Evolutionary conservation across 352 stramenopile genomes (phyloP).

Genomic region (Globisporangium heterothallicum): DNA sequence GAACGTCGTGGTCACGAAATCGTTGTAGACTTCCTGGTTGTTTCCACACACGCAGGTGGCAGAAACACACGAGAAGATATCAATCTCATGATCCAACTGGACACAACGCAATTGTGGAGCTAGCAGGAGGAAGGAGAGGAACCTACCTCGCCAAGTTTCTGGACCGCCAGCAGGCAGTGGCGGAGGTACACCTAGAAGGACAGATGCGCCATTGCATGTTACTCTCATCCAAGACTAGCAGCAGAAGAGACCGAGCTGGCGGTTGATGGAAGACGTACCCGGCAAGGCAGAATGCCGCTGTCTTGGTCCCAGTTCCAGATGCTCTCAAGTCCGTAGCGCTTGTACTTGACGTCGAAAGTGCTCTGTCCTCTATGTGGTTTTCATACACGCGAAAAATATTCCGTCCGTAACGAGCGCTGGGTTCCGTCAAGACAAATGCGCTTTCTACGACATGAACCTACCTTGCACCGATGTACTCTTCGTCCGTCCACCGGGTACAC

Average conservation of each 20-base stretch:
- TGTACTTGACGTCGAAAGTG: conserved; percentile 83
- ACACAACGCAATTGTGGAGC: too few relatives aligned
- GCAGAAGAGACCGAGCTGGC: neutral
- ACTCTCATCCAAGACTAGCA: neutral
- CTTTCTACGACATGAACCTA: too few relatives aligned
- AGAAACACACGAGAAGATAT: neutral
- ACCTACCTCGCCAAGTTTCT: conserved; percentile 60
- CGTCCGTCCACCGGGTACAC: conserved; percentile 85
- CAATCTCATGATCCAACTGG: too few relatives aligned
- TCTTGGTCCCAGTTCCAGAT: conserved; percentile 88
- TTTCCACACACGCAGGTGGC: neutral
- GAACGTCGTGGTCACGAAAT: conserved; percentile 90
- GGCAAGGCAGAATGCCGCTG: conserved; percentile 85
- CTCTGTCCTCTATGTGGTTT: conserved; percentile 54
- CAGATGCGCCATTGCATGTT: neutral
- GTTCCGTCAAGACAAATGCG: too few relatives aligned
- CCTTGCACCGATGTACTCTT: conserved; percentile 69
- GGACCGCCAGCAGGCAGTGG: conserved; percentile 88
- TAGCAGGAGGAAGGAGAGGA: too few relatives aligned
- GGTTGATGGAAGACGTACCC: conserved; percentile 31
- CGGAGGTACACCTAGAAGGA: conserved; percentile 81
- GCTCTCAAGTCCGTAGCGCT: conserved; percentile 74
- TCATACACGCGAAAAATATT: neutral
- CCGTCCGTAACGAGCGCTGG: neutral
- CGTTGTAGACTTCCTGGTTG: conserved; percentile 50